Conservation (phyloP, 345 rosid genomes). For the Eutrema heterophyllum region DNA sequence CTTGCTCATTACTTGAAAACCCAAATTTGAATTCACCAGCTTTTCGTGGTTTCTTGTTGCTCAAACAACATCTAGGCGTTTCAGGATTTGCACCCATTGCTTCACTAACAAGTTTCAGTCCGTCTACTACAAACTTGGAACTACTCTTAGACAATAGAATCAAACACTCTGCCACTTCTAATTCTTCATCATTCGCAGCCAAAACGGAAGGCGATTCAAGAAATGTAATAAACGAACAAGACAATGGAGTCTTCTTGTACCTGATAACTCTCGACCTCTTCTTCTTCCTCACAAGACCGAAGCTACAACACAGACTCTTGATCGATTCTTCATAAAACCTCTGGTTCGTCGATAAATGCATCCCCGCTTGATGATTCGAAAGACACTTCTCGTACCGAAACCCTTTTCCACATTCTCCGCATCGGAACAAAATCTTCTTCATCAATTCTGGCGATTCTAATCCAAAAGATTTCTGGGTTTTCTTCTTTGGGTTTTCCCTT, state of each 20-base stretch:
- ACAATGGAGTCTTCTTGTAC: conserved; percentile 42
- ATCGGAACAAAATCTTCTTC: conserved; percentile 36
- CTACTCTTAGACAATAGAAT: conserved; percentile 48
- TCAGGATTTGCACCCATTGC: conserved; percentile 21
- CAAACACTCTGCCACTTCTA: conserved; percentile 51
- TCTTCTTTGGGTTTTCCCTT: conserved; percentile 67
- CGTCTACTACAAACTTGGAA: conserved; percentile 23
- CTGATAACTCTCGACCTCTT: conserved; percentile 51
- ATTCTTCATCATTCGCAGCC: conserved; percentile 36
- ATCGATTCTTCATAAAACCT: conserved; percentile 26
- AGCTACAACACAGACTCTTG: conserved; percentile 19
- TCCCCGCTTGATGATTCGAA: conserved; percentile 20
- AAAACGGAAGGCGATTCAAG: conserved; percentile 35
- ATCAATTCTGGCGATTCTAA: conserved; percentile 27
- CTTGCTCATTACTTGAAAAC: neutral
- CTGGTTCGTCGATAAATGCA: conserved; percentile 7
- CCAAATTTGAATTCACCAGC: conserved; percentile 2
- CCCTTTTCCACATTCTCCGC: conserved; percentile 48
- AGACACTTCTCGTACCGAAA: conserved; percentile 35
- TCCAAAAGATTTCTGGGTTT: conserved; percentile 48
- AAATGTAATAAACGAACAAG: conserved; percentile 40
- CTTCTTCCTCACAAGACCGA: conserved; percentile 32
- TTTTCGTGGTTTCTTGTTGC: conserved; percentile 20
- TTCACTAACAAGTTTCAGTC: conserved; percentile 21
- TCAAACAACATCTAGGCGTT: conserved; percentile 19